A percentile compares a stretch with the other conserved stretches of the same genome.
phyloP scores from a whole-genome alignment of 2,329 filamentous ascomycete genomes.

The Venturia carpophila region DNA sequence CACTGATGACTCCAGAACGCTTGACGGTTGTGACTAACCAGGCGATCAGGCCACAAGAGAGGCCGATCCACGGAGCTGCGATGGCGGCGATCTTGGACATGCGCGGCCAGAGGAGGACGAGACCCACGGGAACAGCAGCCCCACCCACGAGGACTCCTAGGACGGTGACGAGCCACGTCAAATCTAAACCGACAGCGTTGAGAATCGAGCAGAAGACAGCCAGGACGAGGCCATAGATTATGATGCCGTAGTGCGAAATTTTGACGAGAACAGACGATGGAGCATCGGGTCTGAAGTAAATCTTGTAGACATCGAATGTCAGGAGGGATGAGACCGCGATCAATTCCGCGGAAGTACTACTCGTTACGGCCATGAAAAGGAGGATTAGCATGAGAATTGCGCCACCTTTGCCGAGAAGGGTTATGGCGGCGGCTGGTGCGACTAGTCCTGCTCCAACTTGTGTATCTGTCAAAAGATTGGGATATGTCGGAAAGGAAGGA shows the following conservation, averaged over 20 bases:
- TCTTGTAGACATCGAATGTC: slow-evolving; percentile 47
- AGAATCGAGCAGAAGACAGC: slow-evolving; percentile 23
- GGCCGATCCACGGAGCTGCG: slow-evolving; percentile 31
- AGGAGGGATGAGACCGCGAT: slow-evolving; percentile 49
- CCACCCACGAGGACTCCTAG: slow-evolving; percentile 36
- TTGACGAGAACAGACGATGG: slow-evolving; percentile 21
- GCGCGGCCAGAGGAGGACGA: slow-evolving; percentile 33
- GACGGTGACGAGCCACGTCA: slow-evolving; percentile 36
- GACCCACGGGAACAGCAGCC: slow-evolving; percentile 31
- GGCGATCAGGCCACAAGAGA: slow-evolving; percentile 28
- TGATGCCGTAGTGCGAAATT: slow-evolving; percentile 22
- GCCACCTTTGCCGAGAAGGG: slow-evolving; percentile 34
- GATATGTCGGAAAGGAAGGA: slow-evolving; percentile 28
- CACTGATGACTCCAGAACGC: slow-evolving; percentile 30
- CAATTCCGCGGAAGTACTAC: slow-evolving; percentile 45
- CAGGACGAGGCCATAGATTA: slow-evolving; percentile 22
- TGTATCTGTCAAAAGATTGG: slow-evolving; percentile 26
- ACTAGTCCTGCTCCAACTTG: slow-evolving; percentile 33
- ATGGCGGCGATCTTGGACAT: slow-evolving; percentile 35
- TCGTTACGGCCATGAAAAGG: slow-evolving; percentile 38
- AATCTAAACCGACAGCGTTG: slow-evolving; percentile 29
- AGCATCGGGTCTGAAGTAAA: slow-evolving; percentile 42
- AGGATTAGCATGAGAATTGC: slow-evolving; percentile 32
- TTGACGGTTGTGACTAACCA: slow-evolving; percentile 34
- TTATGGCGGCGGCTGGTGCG: slow-evolving; percentile 33